Base-by-base conservation (phyloP, 768 basidiomycete genomes). In the Panellus pusillus region DNA sequence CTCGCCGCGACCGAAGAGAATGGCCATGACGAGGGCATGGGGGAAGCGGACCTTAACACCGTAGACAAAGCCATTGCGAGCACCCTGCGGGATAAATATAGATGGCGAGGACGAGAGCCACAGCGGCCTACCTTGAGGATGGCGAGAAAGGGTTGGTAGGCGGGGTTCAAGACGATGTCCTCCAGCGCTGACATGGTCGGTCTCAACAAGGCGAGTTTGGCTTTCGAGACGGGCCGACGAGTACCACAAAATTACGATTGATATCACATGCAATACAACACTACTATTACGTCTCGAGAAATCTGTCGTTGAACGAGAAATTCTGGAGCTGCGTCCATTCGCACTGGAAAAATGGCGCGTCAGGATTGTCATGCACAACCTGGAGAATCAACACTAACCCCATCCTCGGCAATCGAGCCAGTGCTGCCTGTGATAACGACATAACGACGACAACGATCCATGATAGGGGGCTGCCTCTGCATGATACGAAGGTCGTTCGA, bases 1-100 rank as follows among this genome's bases (percentile, higher is more conserved):
- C 93, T 90, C 83, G 74, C 93, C 93, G 44, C 87, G 81, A 29
- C 93, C 93, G 65, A 98, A 98, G 38, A 98, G 76, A 55, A 97
- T 81, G 19, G 93, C 89, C 95, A 98, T 98, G 45, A 98, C 87
- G 27, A 98, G 75, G 1, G 96, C 96, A 79, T 98, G 96, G 36
- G 96, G 96, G 64, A 96, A 95, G 39, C 93, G 77, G 58, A 96
- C 88, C 72, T 93, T 93, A 62, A 87, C 89, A 35, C 92, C 92
- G 62, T 93, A 94, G 9, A 93, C 89, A 55, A 93, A 81, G 5
- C 93, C 93, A 66, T 93, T 93, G 38, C 92, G 81, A 29, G 93
- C 91, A 40, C 97, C 96, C 69, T 60, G 35, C 17, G 24, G 24
- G 18, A n/a, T 44, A 15, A 9, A 29, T 17, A 31, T 43, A 15